Evolutionary conservation across 2,329 filamentous ascomycete species (phyloP).

Genomic region (Aspergillus fructus): DNA sequence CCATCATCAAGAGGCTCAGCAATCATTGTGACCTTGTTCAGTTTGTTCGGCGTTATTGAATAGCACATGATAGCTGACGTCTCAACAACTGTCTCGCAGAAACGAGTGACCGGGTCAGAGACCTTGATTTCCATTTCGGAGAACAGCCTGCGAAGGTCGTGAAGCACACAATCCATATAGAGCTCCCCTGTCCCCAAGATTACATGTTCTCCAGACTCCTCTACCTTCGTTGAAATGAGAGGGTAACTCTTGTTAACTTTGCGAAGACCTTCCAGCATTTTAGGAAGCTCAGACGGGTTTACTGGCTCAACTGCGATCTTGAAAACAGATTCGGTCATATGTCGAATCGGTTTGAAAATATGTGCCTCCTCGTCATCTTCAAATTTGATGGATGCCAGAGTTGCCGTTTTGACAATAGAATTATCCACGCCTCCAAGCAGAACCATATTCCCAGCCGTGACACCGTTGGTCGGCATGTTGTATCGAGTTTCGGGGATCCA

Average conservation of each 20-base stretch:
- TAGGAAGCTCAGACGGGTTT: slow-evolving; percentile 94
- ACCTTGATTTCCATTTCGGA: slow-evolving; percentile 99
- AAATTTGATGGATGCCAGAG: slow-evolving; percentile 75
- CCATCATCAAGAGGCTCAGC: slow-evolving; percentile 94
- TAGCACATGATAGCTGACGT: slow-evolving; percentile 98
- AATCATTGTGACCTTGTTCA: slow-evolving; percentile 99
- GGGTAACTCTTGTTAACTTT: slow-evolving; percentile 99
- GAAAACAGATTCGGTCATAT: slow-evolving; percentile 96
- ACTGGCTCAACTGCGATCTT: slow-evolving; percentile 98
- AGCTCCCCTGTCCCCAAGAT: slow-evolving; percentile 92
- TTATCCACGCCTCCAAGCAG: slow-evolving; percentile 93
- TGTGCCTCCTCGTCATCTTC: slow-evolving; percentile 89
- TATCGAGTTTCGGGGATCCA: slow-evolving; percentile 92
- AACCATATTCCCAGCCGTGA: slow-evolving; percentile 91
- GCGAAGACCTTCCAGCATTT: slow-evolving; percentile 95
- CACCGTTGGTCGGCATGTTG: slow-evolving; percentile 84
- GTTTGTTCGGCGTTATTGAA: slow-evolving; percentile 96
- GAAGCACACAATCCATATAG: slow-evolving; percentile 99
- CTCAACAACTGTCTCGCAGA: slow-evolving; percentile 97
- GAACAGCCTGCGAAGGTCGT: slow-evolving; percentile 89
- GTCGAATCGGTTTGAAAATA: slow-evolving; percentile 88
- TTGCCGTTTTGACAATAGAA: slow-evolving; percentile 96
- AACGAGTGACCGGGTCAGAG: slow-evolving; percentile 93
- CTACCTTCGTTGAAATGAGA: slow-evolving; percentile 91
- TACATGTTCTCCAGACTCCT: slow-evolving; percentile 96